Percentiles rank a stretch among this genome's conserved stretches.
phyloP scores from a whole-genome alignment of 2,329 filamentous ascomycete species.

The Penicillium sp. region DNA sequence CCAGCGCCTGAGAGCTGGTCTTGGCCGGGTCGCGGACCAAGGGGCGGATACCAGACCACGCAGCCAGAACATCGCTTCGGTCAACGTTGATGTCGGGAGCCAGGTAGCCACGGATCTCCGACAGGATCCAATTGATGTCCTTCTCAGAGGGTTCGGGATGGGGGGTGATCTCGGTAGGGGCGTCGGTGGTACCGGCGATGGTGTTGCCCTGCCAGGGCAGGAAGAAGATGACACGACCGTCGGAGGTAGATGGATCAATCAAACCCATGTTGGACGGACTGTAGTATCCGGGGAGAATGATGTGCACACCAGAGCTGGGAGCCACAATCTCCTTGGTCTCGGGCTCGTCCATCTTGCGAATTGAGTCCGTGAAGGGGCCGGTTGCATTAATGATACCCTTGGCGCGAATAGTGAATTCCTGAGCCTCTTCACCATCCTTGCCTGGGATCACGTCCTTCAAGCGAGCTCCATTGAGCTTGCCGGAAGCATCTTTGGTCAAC shows the following conservation, averaged over 20 bases:
- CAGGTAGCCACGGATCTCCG: slow-evolving; percentile 78
- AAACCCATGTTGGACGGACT: slow-evolving; percentile 83
- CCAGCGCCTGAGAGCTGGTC: slow-evolving; percentile 80
- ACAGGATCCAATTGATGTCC: slow-evolving; percentile 85
- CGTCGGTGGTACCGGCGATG: slow-evolving; percentile 85
- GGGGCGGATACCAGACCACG: slow-evolving; percentile 85
- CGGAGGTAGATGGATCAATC: slow-evolving; percentile 81
- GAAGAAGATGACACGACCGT: slow-evolving; percentile 90
- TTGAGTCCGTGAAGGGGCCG: slow-evolving; percentile 81
- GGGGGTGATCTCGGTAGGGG: slow-evolving; percentile 68
- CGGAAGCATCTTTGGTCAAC: slow-evolving; percentile 71
- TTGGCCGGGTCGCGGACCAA: slow-evolving; percentile 84
- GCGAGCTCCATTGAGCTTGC: slow-evolving; percentile 70
- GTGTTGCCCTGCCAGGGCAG: slow-evolving; percentile 91
- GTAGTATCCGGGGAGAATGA: slow-evolving; percentile 85
- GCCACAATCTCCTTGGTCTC: slow-evolving; percentile 74
- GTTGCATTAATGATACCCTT: slow-evolving; percentile 87
- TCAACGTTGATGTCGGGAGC: slow-evolving; percentile 82
- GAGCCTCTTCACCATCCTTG: slow-evolving; percentile 60
- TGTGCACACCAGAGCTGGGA: slow-evolving; percentile 80
- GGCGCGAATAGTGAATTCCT: slow-evolving; percentile 71
- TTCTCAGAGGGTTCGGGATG: slow-evolving; percentile 78
- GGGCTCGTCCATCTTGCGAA: slow-evolving; percentile 80
- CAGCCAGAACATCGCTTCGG: slow-evolving; percentile 81
- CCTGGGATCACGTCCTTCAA: slow-evolving; percentile 70